phyloP scores from a whole-genome alignment of 1,284 basidiomycete genomes.

The Mycena sp. region DNA sequence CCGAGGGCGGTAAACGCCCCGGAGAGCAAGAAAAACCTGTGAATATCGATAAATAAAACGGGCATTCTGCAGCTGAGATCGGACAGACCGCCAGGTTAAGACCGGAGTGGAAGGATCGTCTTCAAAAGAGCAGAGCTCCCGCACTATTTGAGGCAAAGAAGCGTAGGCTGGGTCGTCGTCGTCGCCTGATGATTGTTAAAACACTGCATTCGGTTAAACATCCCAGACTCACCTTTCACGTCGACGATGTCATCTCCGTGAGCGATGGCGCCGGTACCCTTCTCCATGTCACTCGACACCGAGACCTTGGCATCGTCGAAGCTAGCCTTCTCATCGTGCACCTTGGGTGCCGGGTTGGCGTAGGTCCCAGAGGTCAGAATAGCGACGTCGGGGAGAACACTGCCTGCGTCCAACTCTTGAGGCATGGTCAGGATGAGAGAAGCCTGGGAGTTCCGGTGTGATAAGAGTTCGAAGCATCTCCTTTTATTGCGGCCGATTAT shows the following conservation, averaged over 20 bases:
- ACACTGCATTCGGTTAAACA: background rate
- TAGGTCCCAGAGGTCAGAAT: constrained; percentile 23
- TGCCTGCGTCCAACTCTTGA: constrained; percentile 20
- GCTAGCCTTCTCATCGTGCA: constrained; percentile 10
- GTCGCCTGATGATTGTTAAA: constrained; percentile 21
- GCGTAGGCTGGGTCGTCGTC: constrained; percentile 36
- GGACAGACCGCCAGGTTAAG: constrained; percentile 35
- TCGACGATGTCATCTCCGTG: constrained; percentile 23
- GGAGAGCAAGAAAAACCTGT: constrained; percentile 36
- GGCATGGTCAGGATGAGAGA: constrained; percentile 15
- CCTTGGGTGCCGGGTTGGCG: background rate
- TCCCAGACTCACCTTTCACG: constrained; percentile 17
- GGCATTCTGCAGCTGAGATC: background rate
- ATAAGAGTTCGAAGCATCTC: background rate
- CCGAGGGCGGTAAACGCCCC: constrained; percentile 36
- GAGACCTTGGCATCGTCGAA: constrained; percentile 28
- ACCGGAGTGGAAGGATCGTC: constrained; percentile 35
- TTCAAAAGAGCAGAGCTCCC: constrained; percentile 38
- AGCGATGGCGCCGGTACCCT: constrained; percentile 12
- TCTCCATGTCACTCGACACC: constrained; percentile 26
- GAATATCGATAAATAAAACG: background rate
- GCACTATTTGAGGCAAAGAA: constrained; percentile 35
- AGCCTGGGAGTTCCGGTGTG: background rate
- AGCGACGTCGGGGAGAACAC: constrained; percentile 14
- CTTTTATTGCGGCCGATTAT: too few species aligned